A percentile compares a stretch with the other conserved stretches of the same genome.
Evolutionary conservation across 805 yeast species (phyloP).

Genomic region (Ogataea philodendri): DNA sequence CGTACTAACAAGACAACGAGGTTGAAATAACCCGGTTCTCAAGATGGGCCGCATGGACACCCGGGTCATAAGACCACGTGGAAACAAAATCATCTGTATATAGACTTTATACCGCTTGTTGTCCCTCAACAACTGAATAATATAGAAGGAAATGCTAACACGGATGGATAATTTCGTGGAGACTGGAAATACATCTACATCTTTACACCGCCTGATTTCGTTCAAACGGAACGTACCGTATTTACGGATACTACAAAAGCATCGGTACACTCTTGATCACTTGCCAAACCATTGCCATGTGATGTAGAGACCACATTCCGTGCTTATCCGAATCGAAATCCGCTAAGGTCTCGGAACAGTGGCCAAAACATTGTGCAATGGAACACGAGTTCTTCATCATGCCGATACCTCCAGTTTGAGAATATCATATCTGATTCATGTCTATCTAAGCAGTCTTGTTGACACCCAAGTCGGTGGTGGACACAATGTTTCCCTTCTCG

Average conservation of each 20-base stretch:
- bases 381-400: too few relatives aligned
- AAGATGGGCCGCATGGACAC: constrained; percentile 1
- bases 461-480: constrained; percentile 26
- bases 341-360: too few relatives aligned
- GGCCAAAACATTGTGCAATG: too few relatives aligned
- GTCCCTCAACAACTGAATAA: constrained; percentile 5
- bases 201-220: constrained; percentile 4
- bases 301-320: too few relatives aligned
- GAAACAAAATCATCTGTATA: constrained; percentile 1
- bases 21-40: not conserved
- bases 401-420: constrained; percentile 9
- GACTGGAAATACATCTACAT: constrained; percentile 1
- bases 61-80: not conserved
- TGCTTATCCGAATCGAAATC: too few relatives aligned
- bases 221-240: not conserved
- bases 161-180: constrained; percentile 1
- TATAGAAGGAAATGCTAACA: not conserved
- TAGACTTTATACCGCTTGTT: not conserved
- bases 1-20: not conserved
- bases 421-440: constrained; percentile 9
- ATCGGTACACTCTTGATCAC: not conserved
- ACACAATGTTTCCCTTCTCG: constrained; percentile 58
- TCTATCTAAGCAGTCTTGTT: constrained; percentile 20
- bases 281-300: too few relatives aligned
- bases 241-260: not conserved